These are phyloP conservation scores for Cladorrhinum sp. DNA, from an alignment of 2,329 filamentous ascomycete genomes.

Conservation along the genomic window DNA sequence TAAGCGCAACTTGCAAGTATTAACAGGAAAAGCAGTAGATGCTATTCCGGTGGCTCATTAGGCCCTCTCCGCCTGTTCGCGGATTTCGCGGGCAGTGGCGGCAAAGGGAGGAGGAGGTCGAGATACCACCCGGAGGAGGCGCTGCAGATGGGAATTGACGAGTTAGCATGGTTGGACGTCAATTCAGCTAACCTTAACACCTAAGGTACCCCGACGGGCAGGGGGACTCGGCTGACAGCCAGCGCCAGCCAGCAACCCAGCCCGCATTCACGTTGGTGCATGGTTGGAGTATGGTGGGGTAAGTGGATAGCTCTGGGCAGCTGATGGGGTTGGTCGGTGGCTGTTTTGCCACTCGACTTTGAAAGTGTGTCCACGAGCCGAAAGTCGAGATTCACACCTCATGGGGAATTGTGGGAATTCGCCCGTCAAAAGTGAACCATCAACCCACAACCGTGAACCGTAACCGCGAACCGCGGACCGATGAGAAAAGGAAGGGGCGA, in stretches of 20 bases:
- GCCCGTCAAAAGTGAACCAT: background rate
- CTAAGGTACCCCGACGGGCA: conserved; percentile 4
- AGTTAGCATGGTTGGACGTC: conserved; percentile 16
- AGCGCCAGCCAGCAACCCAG: no score
- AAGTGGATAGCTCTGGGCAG: conserved; percentile 17
- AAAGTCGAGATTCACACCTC: conserved; percentile 12
- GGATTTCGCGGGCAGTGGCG: conserved; percentile 23
- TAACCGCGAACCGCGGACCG: no score
- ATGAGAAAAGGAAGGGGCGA: background rate
- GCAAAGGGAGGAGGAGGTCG: conserved; percentile 19
- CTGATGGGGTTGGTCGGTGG: conserved; percentile 19
- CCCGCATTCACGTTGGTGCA: background rate
- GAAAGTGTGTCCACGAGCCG: conserved; percentile 9
- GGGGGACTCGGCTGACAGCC: conserved; percentile 8
- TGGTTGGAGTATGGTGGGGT: conserved; percentile 9
- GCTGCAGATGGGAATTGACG: conserved; percentile 16
- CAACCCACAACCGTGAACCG: background rate
- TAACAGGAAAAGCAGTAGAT: conserved; percentile 15
- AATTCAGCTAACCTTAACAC: background rate
- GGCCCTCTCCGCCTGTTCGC: conserved; percentile 11
- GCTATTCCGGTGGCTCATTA: conserved; percentile 25
- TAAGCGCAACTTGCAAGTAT: background rate
- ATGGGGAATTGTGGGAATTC: background rate
- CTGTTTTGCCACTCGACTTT: conserved; percentile 17
- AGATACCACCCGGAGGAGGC: conserved; percentile 3